These are phyloP conservation scores for Platanthera guangdongensis DNA, from an alignment of 106 monocot species.

Conservation along the genomic window DNA sequence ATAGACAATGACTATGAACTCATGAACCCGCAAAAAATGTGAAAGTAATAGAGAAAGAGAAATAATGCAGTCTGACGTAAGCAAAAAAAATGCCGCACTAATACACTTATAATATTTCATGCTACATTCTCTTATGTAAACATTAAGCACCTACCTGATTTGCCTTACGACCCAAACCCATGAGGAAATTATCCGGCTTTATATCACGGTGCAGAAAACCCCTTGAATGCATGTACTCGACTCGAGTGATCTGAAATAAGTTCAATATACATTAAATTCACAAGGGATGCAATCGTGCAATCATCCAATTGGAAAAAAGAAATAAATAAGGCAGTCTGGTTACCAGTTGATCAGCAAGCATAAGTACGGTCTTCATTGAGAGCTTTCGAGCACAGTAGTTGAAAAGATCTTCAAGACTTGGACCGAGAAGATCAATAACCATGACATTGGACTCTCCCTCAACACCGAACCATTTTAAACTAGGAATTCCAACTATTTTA, in stretches of 20 bases:
- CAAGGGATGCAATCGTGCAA: background rate
- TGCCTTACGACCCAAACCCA: slow-evolving; percentile 83
- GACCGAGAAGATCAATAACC: slow-evolving; percentile 90
- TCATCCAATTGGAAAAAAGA: background rate
- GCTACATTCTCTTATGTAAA: background rate
- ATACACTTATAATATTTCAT: background rate
- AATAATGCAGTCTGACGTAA: background rate
- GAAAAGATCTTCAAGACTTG: slow-evolving; percentile 83
- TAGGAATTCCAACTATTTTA: slow-evolving; percentile 65
- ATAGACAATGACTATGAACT: background rate
- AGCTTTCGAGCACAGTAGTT: slow-evolving; percentile 67
- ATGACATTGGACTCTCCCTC: slow-evolving; percentile 75
- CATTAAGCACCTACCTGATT: slow-evolving; percentile 46
- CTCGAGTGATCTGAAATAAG: slow-evolving; percentile 62
- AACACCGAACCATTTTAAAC: slow-evolving; percentile 71
- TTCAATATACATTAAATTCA: background rate
- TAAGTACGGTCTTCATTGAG: slow-evolving; percentile 68
- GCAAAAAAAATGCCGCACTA: background rate
- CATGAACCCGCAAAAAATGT: background rate
- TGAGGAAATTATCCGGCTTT: slow-evolving; percentile 93
- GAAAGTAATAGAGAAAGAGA: background rate
- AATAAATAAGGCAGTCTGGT: background rate
- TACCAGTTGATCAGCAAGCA: slow-evolving; percentile 77
- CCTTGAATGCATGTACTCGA: slow-evolving; percentile 80
- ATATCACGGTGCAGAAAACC: slow-evolving; percentile 95